These are phyloP conservation scores for Teunomyces gatunensis DNA, from an alignment of 805 yeast species.

Conservation along the genomic window DNA sequence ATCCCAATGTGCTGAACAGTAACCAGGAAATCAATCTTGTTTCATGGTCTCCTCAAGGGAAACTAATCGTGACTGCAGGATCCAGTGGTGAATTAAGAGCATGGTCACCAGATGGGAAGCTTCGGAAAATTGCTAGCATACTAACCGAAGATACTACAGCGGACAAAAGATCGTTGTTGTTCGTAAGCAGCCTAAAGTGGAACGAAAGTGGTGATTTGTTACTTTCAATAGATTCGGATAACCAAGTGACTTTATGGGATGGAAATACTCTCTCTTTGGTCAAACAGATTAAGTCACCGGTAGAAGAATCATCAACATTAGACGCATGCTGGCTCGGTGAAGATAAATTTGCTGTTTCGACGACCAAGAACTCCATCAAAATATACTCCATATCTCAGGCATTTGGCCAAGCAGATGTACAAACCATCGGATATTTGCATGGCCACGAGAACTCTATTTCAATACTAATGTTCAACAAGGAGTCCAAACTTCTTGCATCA, in stretches of 20 bases:
- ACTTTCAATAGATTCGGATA: slow-evolving; percentile 53
- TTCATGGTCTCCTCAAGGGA: slow-evolving; percentile 70
- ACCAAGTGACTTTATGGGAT: slow-evolving; percentile 61
- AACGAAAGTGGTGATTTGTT: slow-evolving; percentile 52
- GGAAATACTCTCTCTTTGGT: slow-evolving; percentile 38
- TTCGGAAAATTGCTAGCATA: slow-evolving; percentile 45
- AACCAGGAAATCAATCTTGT: slow-evolving; percentile 31
- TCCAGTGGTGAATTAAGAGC: slow-evolving; percentile 71
- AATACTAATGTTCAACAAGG: slow-evolving; percentile 50
- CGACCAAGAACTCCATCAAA: slow-evolving; percentile 49
- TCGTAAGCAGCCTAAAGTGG: slow-evolving; percentile 58
- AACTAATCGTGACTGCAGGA: slow-evolving; percentile 58
- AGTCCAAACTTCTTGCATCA: slow-evolving; percentile 58
- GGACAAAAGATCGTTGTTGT: background rate
- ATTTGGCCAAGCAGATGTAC: slow-evolving; percentile 12
- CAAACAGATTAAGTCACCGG: slow-evolving; percentile 18
- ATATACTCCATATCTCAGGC: slow-evolving; percentile 44
- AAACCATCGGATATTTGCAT: slow-evolving; percentile 30
- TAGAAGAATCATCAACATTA: slow-evolving; percentile 17
- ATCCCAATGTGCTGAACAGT: slow-evolving; percentile 21
- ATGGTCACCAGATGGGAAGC: slow-evolving; percentile 73
- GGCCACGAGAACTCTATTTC: slow-evolving; percentile 70
- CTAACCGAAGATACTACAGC: slow-evolving; percentile 8
- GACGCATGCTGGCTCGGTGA: slow-evolving; percentile 76
- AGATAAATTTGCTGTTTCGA: slow-evolving; percentile 68